Evolutionary conservation across 768 basidiomycete species (phyloP), one percentile per base, ranked within the genome.

Genomic region (Termitomyces sp.): DNA sequence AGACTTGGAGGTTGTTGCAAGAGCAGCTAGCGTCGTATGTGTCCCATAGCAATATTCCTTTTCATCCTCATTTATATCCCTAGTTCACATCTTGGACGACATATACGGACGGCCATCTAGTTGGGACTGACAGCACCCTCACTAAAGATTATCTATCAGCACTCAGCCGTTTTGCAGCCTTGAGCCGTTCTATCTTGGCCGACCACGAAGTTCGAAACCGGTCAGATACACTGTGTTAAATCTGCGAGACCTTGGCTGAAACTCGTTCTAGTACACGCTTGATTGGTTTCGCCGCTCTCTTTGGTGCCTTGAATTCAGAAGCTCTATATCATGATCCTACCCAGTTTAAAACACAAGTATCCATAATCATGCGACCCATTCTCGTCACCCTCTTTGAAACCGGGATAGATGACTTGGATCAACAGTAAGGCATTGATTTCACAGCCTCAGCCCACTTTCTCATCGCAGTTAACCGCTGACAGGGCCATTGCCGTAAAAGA

Each of bases 41-140:
- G 2, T 49, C 31, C 42, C 28, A 29, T 29, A 29, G 26, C 24
- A 1, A 49, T 41, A 37, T 20, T 13, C 24, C 49, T 39, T 5
- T 26, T 28, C 51, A 28, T 54, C 41, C 24, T 51, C 42, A 57
- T 54, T 41, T 42, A 56, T 51, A 22, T 45, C 6, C 59, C n/a
- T 33, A 94, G 89, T 93, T 96, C 65, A 90, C 88, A 3, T 88
- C 92, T 1, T 98, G 92, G 88, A 88, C 89, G 20, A 94, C 94
- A 16, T 97, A 87, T 63, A 93, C 94, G 22, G 88, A 95, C 63
- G 92, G 93, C 0, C 85, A 86, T 54, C 75, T 90, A 41, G 85
- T 95, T 60, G 91, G 90, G 28, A 83, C 87, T 13, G 94, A 96
- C 66, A 81, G 81, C 55, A 72, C 67, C 31, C 73, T 92, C 50